Evolutionary conservation across 164 flowering plant genomes (phyloP).

Genomic region (Kingdonia uniflora): DNA sequence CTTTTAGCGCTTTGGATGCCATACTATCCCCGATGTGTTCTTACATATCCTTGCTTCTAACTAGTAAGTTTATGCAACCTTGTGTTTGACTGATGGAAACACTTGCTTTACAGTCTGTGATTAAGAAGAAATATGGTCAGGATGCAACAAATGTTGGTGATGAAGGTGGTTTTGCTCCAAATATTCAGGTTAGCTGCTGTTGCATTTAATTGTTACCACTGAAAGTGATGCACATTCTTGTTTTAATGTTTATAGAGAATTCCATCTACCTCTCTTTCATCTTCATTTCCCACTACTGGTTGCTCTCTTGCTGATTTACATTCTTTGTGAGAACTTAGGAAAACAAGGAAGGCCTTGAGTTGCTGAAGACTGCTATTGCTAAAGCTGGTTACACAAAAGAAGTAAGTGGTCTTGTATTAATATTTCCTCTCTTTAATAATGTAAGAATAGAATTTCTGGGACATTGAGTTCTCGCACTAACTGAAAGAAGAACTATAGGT

Average conservation of each 20-base stretch:
- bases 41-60: too few species aligned
- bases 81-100: constrained; percentile 2
- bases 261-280: too few species aligned
- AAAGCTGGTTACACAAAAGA: constrained; percentile 82
- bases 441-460: too few species aligned
- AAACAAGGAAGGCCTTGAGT: constrained; percentile 91
- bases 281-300: too few species aligned
- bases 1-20: too few species aligned
- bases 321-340: constrained; percentile 32
- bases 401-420: constrained; percentile 25
- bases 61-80: too few species aligned
- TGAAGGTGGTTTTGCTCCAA: constrained; percentile 97
- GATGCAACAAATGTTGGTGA: constrained; percentile 97
- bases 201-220: too few species aligned
- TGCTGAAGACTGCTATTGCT: constrained; percentile 83
- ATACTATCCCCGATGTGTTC: too few species aligned
- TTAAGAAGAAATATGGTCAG: constrained; percentile 89
- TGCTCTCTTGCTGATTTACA: neutral
- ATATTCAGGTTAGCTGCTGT: constrained; percentile 51
- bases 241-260: too few species aligned
- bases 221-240: neutral
- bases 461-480: too few species aligned
- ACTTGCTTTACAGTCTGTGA: constrained; percentile 45
- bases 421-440: neutral
- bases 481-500: constrained; percentile 27